Evolutionary conservation across 169 alveolate species (phyloP).

Genomic region (Cryptosporidium canis): DNA sequence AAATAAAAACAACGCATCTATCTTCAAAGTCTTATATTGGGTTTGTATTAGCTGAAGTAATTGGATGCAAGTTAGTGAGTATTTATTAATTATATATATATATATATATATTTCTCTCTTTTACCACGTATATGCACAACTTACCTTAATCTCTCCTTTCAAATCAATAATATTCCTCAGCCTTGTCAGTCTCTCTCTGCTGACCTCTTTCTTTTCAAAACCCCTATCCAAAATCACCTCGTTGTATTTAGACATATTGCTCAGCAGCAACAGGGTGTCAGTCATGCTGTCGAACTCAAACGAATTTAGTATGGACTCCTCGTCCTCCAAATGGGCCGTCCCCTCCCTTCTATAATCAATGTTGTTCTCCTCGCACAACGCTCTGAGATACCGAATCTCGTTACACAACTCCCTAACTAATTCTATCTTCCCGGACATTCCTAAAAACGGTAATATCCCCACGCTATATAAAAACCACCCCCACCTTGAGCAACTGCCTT

Average conservation of each 20-base stretch:
- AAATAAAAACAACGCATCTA: conserved; percentile 35
- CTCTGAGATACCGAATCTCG: conserved; percentile 45
- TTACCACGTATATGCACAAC: no score
- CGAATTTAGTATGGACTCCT: conserved; percentile 46
- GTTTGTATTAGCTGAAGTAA: conserved; percentile 37
- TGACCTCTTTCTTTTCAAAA: neutral
- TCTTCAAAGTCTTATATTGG: conserved; percentile 32
- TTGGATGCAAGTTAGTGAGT: neutral
- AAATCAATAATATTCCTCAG: neutral
- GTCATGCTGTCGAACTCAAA: conserved; percentile 65
- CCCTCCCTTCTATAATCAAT: conserved; percentile 36
- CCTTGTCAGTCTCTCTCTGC: neutral
- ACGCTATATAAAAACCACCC: neutral
- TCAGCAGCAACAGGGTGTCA: conserved; percentile 9
- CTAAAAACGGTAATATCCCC: neutral
- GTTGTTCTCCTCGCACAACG: conserved; percentile 26
- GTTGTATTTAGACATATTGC: conserved; percentile 26
- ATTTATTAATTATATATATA: neutral
- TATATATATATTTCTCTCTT: neutral
- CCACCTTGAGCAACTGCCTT: neutral
- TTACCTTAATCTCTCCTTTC: conserved; percentile 50
- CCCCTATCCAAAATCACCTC: neutral
- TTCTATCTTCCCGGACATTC: conserved; percentile 39
- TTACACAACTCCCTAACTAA: conserved; percentile 21
- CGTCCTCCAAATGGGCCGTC: conserved; percentile 50